Evolutionary conservation across 345 rosid genomes (phyloP), one percentile per base, ranked within the genome.

Genomic region (Alliaria petiolata): DNA sequence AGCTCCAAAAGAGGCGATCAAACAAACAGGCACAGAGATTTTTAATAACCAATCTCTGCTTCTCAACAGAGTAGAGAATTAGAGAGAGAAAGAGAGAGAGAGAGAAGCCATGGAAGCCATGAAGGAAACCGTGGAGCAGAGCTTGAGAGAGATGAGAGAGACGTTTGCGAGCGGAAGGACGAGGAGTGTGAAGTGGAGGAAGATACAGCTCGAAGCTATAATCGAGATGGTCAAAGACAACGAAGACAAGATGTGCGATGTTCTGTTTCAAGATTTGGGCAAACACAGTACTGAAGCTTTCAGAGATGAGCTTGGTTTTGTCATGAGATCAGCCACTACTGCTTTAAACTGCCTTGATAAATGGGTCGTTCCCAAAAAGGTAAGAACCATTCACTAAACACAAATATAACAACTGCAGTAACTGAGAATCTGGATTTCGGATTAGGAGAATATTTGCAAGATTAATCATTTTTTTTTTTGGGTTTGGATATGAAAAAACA

Each of bases 321-420:
- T 88, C 4, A 44, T 76, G 16, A 85, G 88, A 81, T 83, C 98
- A 36, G 93, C 86, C 8, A 55, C 26, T 6, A 46, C 76, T 64
- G 53, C 85, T 50, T 70, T 93, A 66, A 80, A 76, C 75, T 72
- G 55, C 72, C 19, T 93, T 51, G 88, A 89, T 44, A 85, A 84
- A 68, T 93, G 98, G 98, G 79, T 84, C 79, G 81, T 83, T 26
- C 92, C 98, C 0, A 78, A 69, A 68, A 85, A 85, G 89, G 97
- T 93, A 33, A 43, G 38, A 47, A 65, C 40, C 28, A 7, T 31
- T 15, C 11, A 63, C 17, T 36, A 16, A 17, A 25, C 67, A 30
- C 19, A 26, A 3, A 40, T 36, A 22, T 58, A 57, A 19, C 31
- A 35, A 36, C 26, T 11, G 11, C 5, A 3, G 10, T 44, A 57